Conservation (phyloP, 2,329 filamentous ascomycete genomes). For the Aspergillus fructus region DNA sequence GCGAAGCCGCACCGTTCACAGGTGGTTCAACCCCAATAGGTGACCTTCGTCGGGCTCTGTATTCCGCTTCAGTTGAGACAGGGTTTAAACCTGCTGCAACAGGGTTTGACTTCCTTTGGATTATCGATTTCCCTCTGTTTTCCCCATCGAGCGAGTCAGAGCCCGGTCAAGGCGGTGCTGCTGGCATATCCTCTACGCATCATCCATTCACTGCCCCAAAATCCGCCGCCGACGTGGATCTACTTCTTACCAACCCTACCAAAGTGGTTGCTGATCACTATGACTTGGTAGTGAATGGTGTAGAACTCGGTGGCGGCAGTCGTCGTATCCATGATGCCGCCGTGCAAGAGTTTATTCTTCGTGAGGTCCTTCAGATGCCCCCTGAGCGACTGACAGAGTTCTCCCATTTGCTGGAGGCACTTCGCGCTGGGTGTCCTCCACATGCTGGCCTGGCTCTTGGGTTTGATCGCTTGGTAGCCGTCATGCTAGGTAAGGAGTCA, state of each 20-base stretch:
- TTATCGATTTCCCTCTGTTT: constrained; percentile 90
- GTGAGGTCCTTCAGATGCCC: constrained; percentile 77
- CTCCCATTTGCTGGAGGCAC: constrained; percentile 76
- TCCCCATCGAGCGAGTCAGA: constrained; percentile 65
- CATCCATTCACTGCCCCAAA: constrained; percentile 94
- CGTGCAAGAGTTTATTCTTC: constrained; percentile 82
- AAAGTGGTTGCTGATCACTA: constrained; percentile 82
- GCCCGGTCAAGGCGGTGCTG: constrained; percentile 76
- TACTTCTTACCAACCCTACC: constrained; percentile 71
- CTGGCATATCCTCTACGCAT: constrained; percentile 83
- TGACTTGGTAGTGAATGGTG: constrained; percentile 91
- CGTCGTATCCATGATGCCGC: constrained; percentile 83
- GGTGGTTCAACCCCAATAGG: constrained; percentile 75
- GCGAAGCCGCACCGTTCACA: constrained; percentile 61
- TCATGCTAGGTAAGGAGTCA: constrained; percentile 73
- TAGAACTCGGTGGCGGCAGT: constrained; percentile 91
- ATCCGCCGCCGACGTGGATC: constrained; percentile 67
- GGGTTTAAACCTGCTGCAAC: constrained; percentile 53
- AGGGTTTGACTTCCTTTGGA: constrained; percentile 74
- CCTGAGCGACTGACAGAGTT: constrained; percentile 75
- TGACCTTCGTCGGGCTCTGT: constrained; percentile 67
- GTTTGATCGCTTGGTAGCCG: constrained; percentile 80
- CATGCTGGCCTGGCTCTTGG: constrained; percentile 92
- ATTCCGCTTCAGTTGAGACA: constrained; percentile 66
- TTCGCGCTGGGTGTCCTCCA: constrained; percentile 84